A percentile compares a stretch with the other conserved stretches of the same genome.
Conservation (phyloP, 164 flowering plant genomes). For the Annona squamosa region DNA sequence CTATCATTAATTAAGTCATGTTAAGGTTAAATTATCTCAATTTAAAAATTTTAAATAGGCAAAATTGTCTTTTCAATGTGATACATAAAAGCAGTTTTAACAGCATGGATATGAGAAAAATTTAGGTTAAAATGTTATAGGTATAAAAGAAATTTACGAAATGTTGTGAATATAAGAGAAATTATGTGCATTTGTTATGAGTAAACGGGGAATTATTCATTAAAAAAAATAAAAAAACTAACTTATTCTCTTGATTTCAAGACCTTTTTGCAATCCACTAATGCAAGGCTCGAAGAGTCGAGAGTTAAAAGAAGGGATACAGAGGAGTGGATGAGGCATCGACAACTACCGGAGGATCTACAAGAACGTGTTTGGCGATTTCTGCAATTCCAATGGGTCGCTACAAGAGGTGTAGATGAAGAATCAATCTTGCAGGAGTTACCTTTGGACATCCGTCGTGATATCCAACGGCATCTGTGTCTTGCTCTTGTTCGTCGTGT, state of each 20-base stretch:
- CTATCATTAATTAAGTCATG: background rate
- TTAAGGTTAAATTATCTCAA: too few relatives aligned
- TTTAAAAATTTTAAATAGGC: too few relatives aligned
- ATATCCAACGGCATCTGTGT: slow-evolving; percentile 62
- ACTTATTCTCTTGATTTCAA: slow-evolving; percentile 12
- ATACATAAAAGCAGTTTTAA: too few relatives aligned
- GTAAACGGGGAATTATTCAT: too few relatives aligned
- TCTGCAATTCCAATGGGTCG: slow-evolving; percentile 64
- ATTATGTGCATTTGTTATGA: too few relatives aligned
- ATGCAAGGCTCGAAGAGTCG: slow-evolving; percentile 67
- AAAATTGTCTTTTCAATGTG: too few relatives aligned
- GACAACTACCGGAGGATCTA: slow-evolving; percentile 56
- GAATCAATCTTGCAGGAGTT: slow-evolving; percentile 43
- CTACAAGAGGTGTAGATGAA: slow-evolving; percentile 71
- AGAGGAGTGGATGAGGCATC: slow-evolving; percentile 80
- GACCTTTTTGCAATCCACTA: slow-evolving; percentile 62
- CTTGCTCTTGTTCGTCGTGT: slow-evolving; percentile 67
- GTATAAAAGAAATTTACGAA: too few relatives aligned
- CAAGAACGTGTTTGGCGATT: slow-evolving; percentile 64
- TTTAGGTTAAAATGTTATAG: too few relatives aligned
- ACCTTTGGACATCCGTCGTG: slow-evolving; percentile 63
- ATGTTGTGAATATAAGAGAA: too few relatives aligned
- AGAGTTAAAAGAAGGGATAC: slow-evolving; percentile 60
- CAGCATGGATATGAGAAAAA: too few relatives aligned
- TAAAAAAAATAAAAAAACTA: background rate